A percentile compares a stretch with the other conserved stretches of the same genome.
Conservation (phyloP, 768 basidiomycete species). For the Mycena leptocephala region DNA sequence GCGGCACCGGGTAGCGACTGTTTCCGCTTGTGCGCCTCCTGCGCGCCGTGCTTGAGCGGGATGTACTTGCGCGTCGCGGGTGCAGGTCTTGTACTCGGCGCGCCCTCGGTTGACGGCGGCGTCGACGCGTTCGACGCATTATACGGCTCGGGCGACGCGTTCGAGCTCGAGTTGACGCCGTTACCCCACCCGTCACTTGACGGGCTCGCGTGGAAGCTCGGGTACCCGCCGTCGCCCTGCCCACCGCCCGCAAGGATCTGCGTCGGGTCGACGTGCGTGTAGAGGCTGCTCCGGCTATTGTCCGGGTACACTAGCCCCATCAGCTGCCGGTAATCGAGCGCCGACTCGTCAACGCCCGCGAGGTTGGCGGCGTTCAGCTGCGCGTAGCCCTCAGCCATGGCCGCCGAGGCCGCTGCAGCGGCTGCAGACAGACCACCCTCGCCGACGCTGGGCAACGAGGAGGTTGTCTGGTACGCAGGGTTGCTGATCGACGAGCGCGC, state of each 20-base stretch:
- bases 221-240: slow-evolving; percentile 56
- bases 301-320: slow-evolving; percentile 77
- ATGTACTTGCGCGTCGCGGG: slow-evolving; percentile 71
- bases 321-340: slow-evolving; percentile 76
- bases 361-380: slow-evolving; percentile 72
- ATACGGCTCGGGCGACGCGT: slow-evolving; percentile 84
- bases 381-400: slow-evolving; percentile 82
- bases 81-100: slow-evolving; percentile 44
- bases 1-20: slow-evolving; percentile 52
- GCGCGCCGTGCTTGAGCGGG: slow-evolving; percentile 73
- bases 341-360: slow-evolving; percentile 68
- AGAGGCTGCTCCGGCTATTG: slow-evolving; percentile 66
- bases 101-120: slow-evolving; percentile 77
- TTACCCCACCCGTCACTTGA: slow-evolving; percentile 89
- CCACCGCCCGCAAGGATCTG: slow-evolving; percentile 76
- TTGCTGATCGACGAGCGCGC: slow-evolving; percentile 41
- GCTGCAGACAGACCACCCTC: slow-evolving; percentile 75
- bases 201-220: slow-evolving; percentile 80
- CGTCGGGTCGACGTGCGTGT: slow-evolving; percentile 93
- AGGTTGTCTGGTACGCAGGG: slow-evolving; percentile 44
- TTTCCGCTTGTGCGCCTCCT: slow-evolving; percentile 69
- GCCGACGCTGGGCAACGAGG: slow-evolving; percentile 44
- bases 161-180: slow-evolving; percentile 76
- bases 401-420: slow-evolving; percentile 77
- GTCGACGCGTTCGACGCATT: slow-evolving; percentile 81